phyloP scores from a whole-genome alignment of 192 early-diverging fungal genomes.

The Umbelopsis ramanniana region DNA sequence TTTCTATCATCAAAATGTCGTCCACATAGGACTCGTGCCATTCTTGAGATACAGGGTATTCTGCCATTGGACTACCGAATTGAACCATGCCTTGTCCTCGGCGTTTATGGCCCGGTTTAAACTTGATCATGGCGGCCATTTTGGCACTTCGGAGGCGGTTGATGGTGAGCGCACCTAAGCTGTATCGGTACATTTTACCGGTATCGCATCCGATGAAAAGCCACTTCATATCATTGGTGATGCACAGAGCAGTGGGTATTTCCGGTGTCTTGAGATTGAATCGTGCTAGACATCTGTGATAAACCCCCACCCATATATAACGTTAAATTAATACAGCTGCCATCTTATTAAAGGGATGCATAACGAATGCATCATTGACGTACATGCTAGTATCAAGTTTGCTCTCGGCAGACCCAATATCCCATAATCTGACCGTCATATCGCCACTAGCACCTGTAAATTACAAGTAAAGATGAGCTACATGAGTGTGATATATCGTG shows the following conservation, averaged over 20 bases:
- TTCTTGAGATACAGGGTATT: constrained; percentile 47
- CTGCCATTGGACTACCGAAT: constrained; percentile 13
- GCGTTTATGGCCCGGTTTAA: constrained; percentile 10
- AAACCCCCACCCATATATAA: not conserved
- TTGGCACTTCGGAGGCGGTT: not conserved
- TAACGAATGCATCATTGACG: not conserved
- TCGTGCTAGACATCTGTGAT: constrained; percentile 29
- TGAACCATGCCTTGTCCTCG: constrained; percentile 2
- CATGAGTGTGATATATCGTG: not conserved
- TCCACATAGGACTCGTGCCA: constrained; percentile 58
- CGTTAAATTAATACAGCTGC: not conserved
- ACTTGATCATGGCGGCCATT: constrained; percentile 7
- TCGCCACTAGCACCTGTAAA: constrained; percentile 46
- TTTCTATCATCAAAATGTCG: constrained; percentile 42
- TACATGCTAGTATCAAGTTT: constrained; percentile 39
- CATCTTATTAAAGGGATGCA: not conserved
- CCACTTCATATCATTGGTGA: constrained; percentile 18
- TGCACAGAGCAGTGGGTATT: constrained; percentile 6
- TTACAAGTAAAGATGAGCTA: not conserved
- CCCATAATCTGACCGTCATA: constrained; percentile 52
- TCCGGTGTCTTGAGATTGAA: constrained; percentile 7
- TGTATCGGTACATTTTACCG: constrained; percentile 27
- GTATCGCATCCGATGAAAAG: constrained; percentile 35
- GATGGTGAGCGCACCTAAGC: not conserved
- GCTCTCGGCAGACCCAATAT: constrained; percentile 47